Evolutionary conservation across 2,329 filamentous ascomycete species (phyloP), one percentile per base, ranked within the genome.

Genomic region (Westerdykella sp.): DNA sequence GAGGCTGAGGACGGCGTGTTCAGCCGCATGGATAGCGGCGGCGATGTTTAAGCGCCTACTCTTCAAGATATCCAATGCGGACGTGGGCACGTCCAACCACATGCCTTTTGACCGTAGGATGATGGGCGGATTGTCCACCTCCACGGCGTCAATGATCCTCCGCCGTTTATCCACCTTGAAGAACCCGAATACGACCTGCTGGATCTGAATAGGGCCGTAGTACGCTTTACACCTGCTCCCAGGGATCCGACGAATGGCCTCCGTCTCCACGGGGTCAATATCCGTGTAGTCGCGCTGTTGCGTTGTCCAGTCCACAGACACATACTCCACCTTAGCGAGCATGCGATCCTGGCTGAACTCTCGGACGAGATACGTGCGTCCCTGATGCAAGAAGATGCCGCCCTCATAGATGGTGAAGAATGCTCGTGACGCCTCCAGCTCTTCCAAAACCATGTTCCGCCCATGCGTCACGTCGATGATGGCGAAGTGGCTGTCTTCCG

Each of bases 331-430:
- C 52, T 85, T 85, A 4, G 93, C 93, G 53, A 96, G 83, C 59
- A 83, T 83, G 47, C 78, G 78, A 28, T 93, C 87, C 1, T 86
- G 84, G 49, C 80, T 80, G 59, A 97, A 90, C 55, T 97, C 89
- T 54, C 88, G 85, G 41, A 98, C 87, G 2, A 97, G 77, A 60
- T 95, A 98, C 1, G 84, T 91, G 50, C 82, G 81, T n/a, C 93
- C 93, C 69, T 98, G 93, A 57, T 98, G 93, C 5, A 98, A 74
- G 69, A 95, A 98, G 49, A 98, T 96, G 36, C 88, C 93, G 11
- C 93, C 93, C 64, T 97, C 91, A 66, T 98, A 98, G 46, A 98
- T 79, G 1, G 89, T 95, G 67, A 95, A 97, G 53, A 88, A 91
- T 1, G 91, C 91, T n/a, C 93, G 81, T 1, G 86, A 93, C 1